Conservation (phyloP, 2,329 filamentous ascomycete species). For the Calonectria crousiana region DNA sequence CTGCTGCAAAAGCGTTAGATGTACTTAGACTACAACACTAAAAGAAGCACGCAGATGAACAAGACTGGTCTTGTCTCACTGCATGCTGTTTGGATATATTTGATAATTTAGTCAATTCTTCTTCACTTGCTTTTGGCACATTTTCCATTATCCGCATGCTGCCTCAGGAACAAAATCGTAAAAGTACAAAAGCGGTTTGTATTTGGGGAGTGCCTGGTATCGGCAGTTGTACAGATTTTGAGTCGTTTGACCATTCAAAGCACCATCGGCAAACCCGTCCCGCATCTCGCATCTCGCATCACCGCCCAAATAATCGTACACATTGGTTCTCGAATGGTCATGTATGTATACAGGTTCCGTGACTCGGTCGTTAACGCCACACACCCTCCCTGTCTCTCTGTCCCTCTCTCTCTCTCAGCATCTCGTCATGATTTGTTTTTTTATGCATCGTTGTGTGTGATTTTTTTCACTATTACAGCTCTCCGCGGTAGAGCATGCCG, state of each 20-base stretch:
- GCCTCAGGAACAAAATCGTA: neutral
- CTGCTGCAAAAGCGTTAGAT: neutral
- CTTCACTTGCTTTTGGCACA: neutral
- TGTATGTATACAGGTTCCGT: constrained; percentile 38
- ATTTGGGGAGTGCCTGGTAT: constrained; percentile 39
- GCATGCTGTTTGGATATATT: neutral
- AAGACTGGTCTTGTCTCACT: neutral
- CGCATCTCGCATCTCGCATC: constrained; percentile 13
- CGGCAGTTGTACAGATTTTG: constrained; percentile 41
- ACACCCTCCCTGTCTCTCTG: neutral
- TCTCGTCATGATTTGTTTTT: neutral
- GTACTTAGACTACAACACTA: neutral
- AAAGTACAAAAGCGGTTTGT: constrained; percentile 34
- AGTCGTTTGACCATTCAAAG: constrained; percentile 25
- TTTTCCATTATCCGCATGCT: neutral
- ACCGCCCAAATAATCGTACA: constrained; percentile 43
- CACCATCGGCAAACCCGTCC: constrained; percentile 27
- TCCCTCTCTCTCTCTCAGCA: too few relatives aligned
- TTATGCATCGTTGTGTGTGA: neutral
- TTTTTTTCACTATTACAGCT: constrained; percentile 54
- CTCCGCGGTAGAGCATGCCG: constrained; percentile 64
- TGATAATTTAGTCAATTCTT: neutral
- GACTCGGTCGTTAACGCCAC: constrained; percentile 22
- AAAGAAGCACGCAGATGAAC: neutral
- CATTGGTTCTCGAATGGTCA: constrained; percentile 28